Percentiles rank a stretch among this genome's conserved stretches.
Evolutionary conservation across 768 basidiomycete species (phyloP).

Genomic region (Xanthoconium stramineum): DNA sequence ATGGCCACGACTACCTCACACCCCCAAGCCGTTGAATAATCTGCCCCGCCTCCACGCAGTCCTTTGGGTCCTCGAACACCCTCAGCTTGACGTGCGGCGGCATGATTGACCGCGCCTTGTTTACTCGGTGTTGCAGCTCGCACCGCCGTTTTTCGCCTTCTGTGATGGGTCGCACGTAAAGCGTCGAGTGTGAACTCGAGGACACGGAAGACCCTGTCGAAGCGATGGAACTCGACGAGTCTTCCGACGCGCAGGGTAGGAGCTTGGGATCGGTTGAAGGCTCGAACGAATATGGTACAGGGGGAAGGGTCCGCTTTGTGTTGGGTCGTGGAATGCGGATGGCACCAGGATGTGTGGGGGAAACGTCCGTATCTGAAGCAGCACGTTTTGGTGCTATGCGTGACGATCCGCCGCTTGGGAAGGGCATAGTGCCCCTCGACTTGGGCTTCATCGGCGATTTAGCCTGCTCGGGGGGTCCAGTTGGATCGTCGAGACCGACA

Average conservation of each 20-base stretch:
- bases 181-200: slow-evolving; percentile 14
- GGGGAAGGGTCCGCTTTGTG: slow-evolving; percentile 13
- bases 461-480: slow-evolving; percentile 36
- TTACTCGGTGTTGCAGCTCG: slow-evolving; percentile 63
- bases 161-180: slow-evolving; percentile 28
- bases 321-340: slow-evolving; percentile 14
- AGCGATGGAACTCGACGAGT: slow-evolving; percentile 23
- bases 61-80: slow-evolving; percentile 63
- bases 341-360: slow-evolving; percentile 2
- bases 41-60: slow-evolving; percentile 62
- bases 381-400: slow-evolving; percentile 15
- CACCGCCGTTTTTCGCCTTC: slow-evolving; percentile 54
- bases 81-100: slow-evolving; percentile 56
- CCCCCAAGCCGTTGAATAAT: slow-evolving; percentile 31
- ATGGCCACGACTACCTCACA: neutral
- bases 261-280: slow-evolving; percentile 9
- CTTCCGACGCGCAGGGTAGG: slow-evolving; percentile 19
- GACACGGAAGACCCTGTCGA: slow-evolving; percentile 22
- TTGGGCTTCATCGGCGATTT: slow-evolving; percentile 2
- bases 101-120: slow-evolving; percentile 56
- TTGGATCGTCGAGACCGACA: slow-evolving; percentile 57
- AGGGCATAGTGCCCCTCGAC: slow-evolving; percentile 9
- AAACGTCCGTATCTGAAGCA: slow-evolving; percentile 19
- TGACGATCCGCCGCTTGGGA: neutral
- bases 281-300: slow-evolving; percentile 10